Conservation (phyloP, 768 basidiomycete species). For the Podaxis pistillaris region DNA sequence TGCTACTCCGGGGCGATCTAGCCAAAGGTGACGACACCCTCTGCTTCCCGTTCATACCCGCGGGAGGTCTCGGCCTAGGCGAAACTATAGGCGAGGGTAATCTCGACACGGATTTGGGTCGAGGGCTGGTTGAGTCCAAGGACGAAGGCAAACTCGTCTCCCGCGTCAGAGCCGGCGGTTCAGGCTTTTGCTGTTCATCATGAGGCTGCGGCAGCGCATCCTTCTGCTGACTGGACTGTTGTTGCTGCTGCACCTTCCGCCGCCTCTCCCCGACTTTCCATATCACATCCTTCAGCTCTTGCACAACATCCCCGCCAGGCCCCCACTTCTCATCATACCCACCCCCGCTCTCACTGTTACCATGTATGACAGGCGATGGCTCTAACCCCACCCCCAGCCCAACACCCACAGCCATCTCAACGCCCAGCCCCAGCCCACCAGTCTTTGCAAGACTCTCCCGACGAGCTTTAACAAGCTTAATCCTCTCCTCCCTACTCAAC, state of each 20-base stretch:
- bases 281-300: constrained; percentile 84
- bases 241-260: constrained; percentile 41
- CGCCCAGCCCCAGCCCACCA: constrained; percentile 27
- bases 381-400: constrained; percentile 14
- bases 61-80: neutral
- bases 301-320: constrained; percentile 76
- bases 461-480: constrained; percentile 52
- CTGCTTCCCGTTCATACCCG: neutral
- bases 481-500: constrained; percentile 74
- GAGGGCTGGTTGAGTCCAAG: neutral
- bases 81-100: neutral
- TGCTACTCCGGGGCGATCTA: neutral
- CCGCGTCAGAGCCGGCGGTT: neutral
- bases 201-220: neutral
- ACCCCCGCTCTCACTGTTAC: constrained; percentile 15
- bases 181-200: neutral
- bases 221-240: neutral
- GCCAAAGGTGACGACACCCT: neutral
- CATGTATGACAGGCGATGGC: constrained; percentile 6
- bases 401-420: constrained; percentile 13
- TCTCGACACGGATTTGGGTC: neutral
- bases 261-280: constrained; percentile 79
- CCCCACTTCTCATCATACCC: constrained; percentile 54
- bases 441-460: constrained; percentile 38
- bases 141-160: neutral